Percentiles rank a stretch among this genome's conserved stretches.
Conservation (phyloP, 2,329 filamentous ascomycete genomes). For the Hysterium pulicare region DNA sequence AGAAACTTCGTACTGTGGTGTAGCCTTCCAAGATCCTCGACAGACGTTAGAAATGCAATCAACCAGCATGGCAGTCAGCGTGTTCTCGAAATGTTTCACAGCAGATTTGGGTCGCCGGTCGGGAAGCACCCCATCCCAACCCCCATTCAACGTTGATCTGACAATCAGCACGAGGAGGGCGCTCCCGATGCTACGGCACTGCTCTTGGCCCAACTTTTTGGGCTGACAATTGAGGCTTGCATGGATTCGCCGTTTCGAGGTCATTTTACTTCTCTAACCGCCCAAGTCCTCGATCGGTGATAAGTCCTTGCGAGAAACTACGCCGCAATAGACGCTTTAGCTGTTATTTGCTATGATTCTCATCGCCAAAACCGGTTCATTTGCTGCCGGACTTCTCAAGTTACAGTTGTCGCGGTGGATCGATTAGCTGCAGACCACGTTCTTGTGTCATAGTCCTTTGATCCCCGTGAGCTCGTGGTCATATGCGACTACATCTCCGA, state of each 20-base stretch:
- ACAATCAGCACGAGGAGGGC: not conserved
- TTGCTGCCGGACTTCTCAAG: not conserved
- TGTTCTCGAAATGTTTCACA: not conserved
- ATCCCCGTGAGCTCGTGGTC: not conserved
- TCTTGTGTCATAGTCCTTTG: not conserved
- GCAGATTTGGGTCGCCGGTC: not conserved
- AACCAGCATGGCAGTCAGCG: no score
- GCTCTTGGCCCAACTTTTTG: not conserved
- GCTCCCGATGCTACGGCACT: not conserved
- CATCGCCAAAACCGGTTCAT: not conserved
- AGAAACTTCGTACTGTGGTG: not conserved
- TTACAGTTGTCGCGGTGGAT: not conserved
- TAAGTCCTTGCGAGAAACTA: not conserved
- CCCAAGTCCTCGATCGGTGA: not conserved
- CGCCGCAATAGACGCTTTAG: not conserved
- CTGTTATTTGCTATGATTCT: conserved; percentile 2
- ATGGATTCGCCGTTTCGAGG: not conserved
- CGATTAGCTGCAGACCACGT: not conserved
- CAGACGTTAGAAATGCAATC: not conserved
- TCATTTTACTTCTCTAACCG: not conserved
- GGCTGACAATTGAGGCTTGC: not conserved
- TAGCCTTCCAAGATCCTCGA: no score
- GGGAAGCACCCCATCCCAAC: no score
- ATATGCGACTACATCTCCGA: not conserved
- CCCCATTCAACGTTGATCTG: not conserved